These are phyloP conservation scores for Phytophthora macrochlamydospora DNA, from an alignment of 352 stramenopile genomes.

Conservation along the genomic window DNA sequence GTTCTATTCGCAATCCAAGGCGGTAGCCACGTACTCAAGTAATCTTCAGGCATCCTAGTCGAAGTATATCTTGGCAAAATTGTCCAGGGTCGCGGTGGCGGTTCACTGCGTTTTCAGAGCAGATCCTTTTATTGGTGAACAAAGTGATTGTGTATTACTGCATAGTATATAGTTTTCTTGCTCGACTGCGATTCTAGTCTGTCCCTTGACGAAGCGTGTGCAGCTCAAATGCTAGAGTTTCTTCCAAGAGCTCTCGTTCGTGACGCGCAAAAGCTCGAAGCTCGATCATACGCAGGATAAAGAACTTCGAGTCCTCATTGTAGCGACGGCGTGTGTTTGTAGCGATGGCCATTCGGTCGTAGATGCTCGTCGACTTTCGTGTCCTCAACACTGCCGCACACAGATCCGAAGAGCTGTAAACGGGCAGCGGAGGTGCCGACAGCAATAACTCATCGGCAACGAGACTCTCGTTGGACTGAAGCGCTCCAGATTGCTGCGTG, in stretches of 20 bases:
- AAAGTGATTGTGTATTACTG: neutral
- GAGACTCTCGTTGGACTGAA: conserved; percentile 10
- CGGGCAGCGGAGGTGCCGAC: neutral
- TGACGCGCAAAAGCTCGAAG: conserved; percentile 24
- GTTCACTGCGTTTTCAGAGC: neutral
- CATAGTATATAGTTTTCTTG: conserved; percentile 11
- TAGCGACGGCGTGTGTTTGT: conserved; percentile 37
- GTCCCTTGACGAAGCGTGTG: conserved; percentile 10
- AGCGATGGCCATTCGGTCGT: conserved; percentile 24
- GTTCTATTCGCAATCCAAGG: neutral
- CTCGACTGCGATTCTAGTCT: conserved; percentile 20
- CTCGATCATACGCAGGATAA: conserved; percentile 40
- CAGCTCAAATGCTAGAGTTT: neutral
- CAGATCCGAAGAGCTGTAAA: conserved; percentile 15
- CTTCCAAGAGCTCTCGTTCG: conserved; percentile 4
- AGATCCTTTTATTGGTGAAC: neutral
- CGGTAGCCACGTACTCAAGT: neutral
- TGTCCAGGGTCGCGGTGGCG: conserved; percentile 9
- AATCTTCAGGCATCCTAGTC: conserved; percentile 2
- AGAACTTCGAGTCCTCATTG: conserved; percentile 55
- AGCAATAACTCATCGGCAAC: conserved; percentile 14
- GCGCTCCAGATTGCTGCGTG: conserved; percentile 5
- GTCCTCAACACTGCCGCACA: conserved; percentile 20
- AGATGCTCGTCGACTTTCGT: conserved; percentile 12
- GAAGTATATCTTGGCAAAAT: conserved; percentile 4